phyloP scores from a whole-genome alignment of 2,329 filamentous ascomycete species.

The Pseudophaeomoniella oleicola region DNA sequence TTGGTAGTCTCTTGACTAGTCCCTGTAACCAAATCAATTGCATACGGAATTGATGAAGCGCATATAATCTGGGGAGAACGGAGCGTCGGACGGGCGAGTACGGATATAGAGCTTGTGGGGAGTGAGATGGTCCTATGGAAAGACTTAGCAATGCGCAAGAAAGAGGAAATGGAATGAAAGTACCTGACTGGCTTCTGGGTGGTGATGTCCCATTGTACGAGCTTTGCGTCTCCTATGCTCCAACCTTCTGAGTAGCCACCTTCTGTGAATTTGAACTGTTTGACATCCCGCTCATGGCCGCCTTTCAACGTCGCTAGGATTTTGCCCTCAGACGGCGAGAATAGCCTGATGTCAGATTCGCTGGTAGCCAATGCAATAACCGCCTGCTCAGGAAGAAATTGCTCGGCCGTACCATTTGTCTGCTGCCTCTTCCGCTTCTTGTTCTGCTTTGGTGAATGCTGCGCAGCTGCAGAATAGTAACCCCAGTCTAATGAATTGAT shows the following conservation, averaged over 20 bases:
- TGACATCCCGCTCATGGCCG: constrained; percentile 32
- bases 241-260: constrained; percentile 35
- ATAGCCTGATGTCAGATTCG: constrained; percentile 33
- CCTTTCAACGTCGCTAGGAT: constrained; percentile 28
- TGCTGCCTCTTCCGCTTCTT: constrained; percentile 37
- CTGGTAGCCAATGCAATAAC: constrained; percentile 36
- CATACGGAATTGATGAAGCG: constrained; percentile 33
- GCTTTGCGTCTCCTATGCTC: constrained; percentile 38
- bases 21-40: constrained; percentile 26
- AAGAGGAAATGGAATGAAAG: constrained; percentile 4
- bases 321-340: constrained; percentile 32
- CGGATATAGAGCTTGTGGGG: constrained; percentile 24
- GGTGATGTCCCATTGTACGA: constrained; percentile 37
- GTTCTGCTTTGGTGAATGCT: constrained; percentile 18
- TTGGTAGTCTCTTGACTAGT: constrained; percentile 20
- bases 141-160: constrained; percentile 4
- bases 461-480: constrained; percentile 21
- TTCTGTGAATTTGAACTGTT: constrained; percentile 35
- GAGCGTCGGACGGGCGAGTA: constrained; percentile 25
- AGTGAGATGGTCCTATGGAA: constrained; percentile 27
- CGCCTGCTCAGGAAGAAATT: constrained; percentile 23
- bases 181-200: constrained; percentile 29
- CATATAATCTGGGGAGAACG: constrained; percentile 30
- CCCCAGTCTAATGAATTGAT: constrained; percentile 38
- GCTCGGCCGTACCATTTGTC: constrained; percentile 21